These are phyloP conservation scores for Globisporangium alternatum DNA, from an alignment of 352 stramenopile species.

Conservation along the genomic window DNA sequence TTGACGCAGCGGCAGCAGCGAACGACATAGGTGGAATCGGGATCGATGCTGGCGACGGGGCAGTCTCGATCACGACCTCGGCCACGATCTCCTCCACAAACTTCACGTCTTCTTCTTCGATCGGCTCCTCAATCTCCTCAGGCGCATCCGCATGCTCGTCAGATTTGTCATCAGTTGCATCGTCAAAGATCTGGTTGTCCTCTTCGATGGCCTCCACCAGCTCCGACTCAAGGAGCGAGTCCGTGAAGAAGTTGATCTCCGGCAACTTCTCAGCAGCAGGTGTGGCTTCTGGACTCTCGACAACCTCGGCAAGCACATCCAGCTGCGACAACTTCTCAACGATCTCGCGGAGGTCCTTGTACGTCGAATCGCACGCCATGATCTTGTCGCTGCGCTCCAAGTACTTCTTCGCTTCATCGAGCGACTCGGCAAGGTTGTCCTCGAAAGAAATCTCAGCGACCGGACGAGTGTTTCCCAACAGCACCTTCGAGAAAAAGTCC, in stretches of 20 bases:
- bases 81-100: constrained; percentile 1
- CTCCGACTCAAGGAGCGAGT: constrained; percentile 53
- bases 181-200: constrained; percentile 14
- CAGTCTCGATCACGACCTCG: constrained; percentile 14
- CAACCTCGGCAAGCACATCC: constrained; percentile 19
- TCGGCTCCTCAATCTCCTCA: constrained; percentile 15
- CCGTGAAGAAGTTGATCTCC: constrained; percentile 85
- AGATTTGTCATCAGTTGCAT: constrained; percentile 20
- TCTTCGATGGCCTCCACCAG: constrained; percentile 8
- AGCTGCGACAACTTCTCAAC: constrained; percentile 48
- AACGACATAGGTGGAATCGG: constrained; percentile 49
- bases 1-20: constrained; percentile 30
- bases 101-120: constrained; percentile 15
- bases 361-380: constrained; percentile 74
- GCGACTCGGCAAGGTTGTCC: constrained; percentile 75
- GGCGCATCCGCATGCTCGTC: constrained; percentile 17
- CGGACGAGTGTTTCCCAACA: constrained; percentile 77
- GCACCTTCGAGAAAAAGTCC: constrained; percentile 82
- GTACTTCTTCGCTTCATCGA: constrained; percentile 78
- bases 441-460: constrained; percentile 73
- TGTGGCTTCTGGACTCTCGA: constrained; percentile 6
- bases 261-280: constrained; percentile 44
- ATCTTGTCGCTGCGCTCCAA: constrained; percentile 61
- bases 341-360: constrained; percentile 51
- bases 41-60: constrained; percentile 21